phyloP scores from a whole-genome alignment of 345 rosid species.

The Noccaea caerulescens region DNA sequence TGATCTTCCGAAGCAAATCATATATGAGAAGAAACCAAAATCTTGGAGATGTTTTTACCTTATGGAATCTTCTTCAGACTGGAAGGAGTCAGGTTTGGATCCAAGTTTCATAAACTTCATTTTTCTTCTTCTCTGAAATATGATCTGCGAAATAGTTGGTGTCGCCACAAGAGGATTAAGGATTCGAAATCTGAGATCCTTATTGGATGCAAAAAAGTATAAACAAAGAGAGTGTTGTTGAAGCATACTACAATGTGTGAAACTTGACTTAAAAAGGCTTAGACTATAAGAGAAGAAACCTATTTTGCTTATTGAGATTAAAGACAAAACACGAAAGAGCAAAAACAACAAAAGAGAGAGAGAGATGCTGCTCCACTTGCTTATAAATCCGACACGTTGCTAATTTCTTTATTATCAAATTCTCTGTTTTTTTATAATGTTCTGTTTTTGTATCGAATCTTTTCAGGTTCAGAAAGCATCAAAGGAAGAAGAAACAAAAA shows the following conservation, averaged over 20 bases:
- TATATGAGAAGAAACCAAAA: background rate
- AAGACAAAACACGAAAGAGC: constrained; percentile 30
- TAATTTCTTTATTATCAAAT: constrained; percentile 28
- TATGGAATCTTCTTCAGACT: constrained; percentile 59
- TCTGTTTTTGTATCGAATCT: constrained; percentile 35
- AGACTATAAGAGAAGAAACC: constrained; percentile 38
- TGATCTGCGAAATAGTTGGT: constrained; percentile 12
- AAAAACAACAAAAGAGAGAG: constrained; percentile 1
- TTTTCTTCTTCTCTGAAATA: constrained; percentile 23
- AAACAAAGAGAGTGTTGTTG: constrained; percentile 34
- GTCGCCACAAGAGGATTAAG: constrained; percentile 4
- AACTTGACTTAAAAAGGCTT: constrained; percentile 16
- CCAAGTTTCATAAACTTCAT: constrained; percentile 98
- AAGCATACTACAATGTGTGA: constrained; percentile 38
- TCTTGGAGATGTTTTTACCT: constrained; percentile 48
- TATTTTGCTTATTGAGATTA: constrained; percentile 34
- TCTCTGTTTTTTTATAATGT: constrained; percentile 26
- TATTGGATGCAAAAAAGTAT: constrained; percentile 45
- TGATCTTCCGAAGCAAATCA: no score
- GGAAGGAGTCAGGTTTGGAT: constrained; percentile 85
- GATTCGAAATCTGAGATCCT: constrained; percentile 37
- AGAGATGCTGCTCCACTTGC: constrained; percentile 37
- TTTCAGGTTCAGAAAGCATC: constrained; percentile 46
- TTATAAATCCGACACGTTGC: constrained; percentile 39
- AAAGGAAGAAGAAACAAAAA: constrained; percentile 45